Percentiles rank a stretch among this genome's conserved stretches.
These are phyloP conservation scores for Magnolia sinica DNA, from an alignment of 164 flowering plant genomes.

Conservation along the genomic window DNA sequence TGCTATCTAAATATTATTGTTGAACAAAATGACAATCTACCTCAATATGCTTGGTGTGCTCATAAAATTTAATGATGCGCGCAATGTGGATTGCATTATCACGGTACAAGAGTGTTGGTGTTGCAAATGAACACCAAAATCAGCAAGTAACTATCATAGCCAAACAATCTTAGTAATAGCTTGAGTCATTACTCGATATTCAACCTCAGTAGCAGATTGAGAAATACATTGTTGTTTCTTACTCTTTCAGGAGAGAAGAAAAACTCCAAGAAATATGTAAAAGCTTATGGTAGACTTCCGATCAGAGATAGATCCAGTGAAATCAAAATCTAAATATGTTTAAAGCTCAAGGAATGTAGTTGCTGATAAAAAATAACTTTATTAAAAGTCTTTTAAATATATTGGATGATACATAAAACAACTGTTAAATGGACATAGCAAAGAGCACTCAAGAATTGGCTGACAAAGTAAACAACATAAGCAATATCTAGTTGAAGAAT, in stretches of 20 bases:
- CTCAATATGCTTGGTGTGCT: background rate
- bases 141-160: background rate
- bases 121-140: background rate
- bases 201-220: background rate
- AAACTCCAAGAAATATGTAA: background rate
- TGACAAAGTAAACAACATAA: background rate
- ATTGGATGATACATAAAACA: background rate
- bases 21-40: background rate
- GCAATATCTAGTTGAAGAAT: background rate
- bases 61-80: background rate
- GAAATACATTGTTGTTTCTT: background rate
- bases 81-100: background rate
- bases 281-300: background rate
- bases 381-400: background rate
- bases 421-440: background rate
- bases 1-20: too few species aligned
- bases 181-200: background rate
- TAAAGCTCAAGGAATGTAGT: background rate
- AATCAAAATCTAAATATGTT: background rate
- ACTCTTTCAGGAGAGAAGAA: background rate
- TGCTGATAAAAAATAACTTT: background rate
- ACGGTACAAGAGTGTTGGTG: background rate
- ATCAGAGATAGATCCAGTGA: background rate
- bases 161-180: background rate
- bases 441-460: background rate